These are phyloP conservation scores for Fusarium goolgardi DNA, from an alignment of 2,329 filamentous ascomycete genomes.

Conservation along the genomic window DNA sequence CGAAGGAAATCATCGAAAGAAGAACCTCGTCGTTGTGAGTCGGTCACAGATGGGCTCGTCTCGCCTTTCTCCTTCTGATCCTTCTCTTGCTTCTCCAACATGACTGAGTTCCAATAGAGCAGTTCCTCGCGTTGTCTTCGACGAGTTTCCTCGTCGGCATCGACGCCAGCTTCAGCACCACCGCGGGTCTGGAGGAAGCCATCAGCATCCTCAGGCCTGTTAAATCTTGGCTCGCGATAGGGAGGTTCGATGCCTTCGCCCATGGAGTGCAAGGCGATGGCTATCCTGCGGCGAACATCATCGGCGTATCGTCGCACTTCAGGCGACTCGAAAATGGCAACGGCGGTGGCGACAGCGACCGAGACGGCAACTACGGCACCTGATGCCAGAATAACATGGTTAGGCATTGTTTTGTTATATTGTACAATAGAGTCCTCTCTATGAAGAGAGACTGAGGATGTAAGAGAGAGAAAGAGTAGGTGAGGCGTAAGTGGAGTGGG, in stretches of 20 bases:
- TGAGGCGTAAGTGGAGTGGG: constrained; percentile 15
- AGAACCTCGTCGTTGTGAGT: constrained; percentile 48
- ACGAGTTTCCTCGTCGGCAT: constrained; percentile 71
- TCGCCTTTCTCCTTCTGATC: constrained; percentile 42
- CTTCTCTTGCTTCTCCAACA: constrained; percentile 60
- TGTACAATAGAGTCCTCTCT: constrained; percentile 10
- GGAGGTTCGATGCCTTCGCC: constrained; percentile 67
- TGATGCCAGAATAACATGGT: constrained; percentile 65
- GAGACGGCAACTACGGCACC: constrained; percentile 69
- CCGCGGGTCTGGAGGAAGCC: constrained; percentile 69
- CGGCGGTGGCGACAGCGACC: constrained; percentile 67
- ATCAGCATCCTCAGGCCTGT: constrained; percentile 73
- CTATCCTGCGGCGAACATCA: constrained; percentile 70
- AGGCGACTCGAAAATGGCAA: constrained; percentile 72
- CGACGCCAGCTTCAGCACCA: constrained; percentile 61
- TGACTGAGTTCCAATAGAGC: constrained; percentile 72
- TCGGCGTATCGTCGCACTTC: constrained; percentile 71
- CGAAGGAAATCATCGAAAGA: constrained; percentile 71
- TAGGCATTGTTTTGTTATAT: constrained; percentile 68
- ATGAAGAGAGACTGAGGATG: constrained; percentile 19
- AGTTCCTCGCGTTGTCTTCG: constrained; percentile 72
- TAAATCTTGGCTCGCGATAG: constrained; percentile 66
- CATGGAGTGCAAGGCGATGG: constrained; percentile 68
- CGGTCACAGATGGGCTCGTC: background rate
- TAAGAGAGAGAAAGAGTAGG: constrained; percentile 19